Base-by-base conservation (phyloP, 768 basidiomycete species). In the Leccinum boreale region DNA sequence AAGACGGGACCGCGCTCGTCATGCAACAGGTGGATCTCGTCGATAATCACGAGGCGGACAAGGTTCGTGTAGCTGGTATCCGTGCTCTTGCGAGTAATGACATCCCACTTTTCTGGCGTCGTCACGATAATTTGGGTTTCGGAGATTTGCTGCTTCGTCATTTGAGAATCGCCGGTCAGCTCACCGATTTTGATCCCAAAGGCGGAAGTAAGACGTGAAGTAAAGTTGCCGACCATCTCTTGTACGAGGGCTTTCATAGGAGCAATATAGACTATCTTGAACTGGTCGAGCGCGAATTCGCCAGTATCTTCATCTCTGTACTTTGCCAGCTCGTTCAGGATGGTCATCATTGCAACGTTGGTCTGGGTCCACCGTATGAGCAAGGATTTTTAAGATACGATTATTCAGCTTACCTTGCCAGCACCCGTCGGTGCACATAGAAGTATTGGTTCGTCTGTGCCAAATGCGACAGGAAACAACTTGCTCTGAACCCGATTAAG, bases 31-130 rank as follows among this genome's bases (percentile, higher is more conserved):
- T 98, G 97, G 65, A 99, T 99, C 69, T 99, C 97, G 69, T 99
- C 96, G 62, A 99, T 92, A 70, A 98, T 98, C 75, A 98, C 85
- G 59, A 99, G 85, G 6, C 94, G 85, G 15, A 98, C 96, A 52
- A 98, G 86, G 69, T 97, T 98, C 49, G 94, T 98, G 73, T 98
- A 98, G 61, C 89, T 91, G 19, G 92, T 94, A 66, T 98, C 97
- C 1, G 95, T 96, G 63, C 87, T 91, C 78, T 99, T 99, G 65
- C 97, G 89, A 5, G 96, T 98, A 70, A 99, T 96, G 68, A 99
- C 97, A 65, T 99, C 97, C 93, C 94, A 99, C 73, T 99, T 99
- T 77, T 99, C 97, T 0, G 96, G 97, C 0, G 97, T 98, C 0
- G 96, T 97, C 61, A 98, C 94, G 72, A 98, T 98, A 68, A 99